These are phyloP conservation scores for Centrapalus pauciflorus DNA, from an alignment of 129 eudicot genomes.

Conservation along the genomic window DNA sequence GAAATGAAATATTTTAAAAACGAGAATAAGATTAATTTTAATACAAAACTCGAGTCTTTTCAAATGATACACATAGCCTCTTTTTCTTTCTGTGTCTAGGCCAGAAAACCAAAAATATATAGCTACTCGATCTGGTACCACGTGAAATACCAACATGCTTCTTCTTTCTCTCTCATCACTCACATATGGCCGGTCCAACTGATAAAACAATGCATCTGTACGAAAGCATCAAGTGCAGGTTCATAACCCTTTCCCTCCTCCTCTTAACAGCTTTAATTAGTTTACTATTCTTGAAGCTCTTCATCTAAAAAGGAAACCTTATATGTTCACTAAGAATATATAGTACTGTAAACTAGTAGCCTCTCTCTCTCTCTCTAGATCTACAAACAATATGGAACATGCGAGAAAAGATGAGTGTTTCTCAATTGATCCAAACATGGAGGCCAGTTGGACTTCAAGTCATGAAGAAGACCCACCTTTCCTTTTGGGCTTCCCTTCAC, in stretches of 20 bases:
- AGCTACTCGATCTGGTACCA: constrained; percentile 28
- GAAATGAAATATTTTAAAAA: neutral
- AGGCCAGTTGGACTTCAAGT: neutral
- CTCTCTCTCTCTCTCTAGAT: neutral
- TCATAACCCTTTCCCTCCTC: neutral
- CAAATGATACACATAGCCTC: neutral
- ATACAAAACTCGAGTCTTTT: neutral
- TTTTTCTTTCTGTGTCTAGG: constrained; percentile 4
- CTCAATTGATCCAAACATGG: constrained; percentile 10
- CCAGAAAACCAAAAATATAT: neutral
- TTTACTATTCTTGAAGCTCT: neutral
- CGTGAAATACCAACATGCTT: constrained; percentile 20
- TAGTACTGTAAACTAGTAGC: neutral
- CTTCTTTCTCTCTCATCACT: constrained; percentile 19
- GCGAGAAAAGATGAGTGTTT: constrained; percentile 1
- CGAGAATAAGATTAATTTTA: neutral
- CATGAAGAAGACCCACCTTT: constrained; percentile 27
- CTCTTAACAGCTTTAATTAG: neutral
- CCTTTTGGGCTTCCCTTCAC: constrained; percentile 28
- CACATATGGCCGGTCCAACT: constrained; percentile 4
- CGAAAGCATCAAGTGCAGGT: constrained; percentile 21
- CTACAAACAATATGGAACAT: constrained; percentile 4
- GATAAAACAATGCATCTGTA: constrained; percentile 16
- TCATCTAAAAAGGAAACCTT: neutral
- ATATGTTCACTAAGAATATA: neutral